Evolutionary conservation across 192 early-diverging fungal genomes (phyloP).

Genomic region (Umbelopsis ramanniana): DNA sequence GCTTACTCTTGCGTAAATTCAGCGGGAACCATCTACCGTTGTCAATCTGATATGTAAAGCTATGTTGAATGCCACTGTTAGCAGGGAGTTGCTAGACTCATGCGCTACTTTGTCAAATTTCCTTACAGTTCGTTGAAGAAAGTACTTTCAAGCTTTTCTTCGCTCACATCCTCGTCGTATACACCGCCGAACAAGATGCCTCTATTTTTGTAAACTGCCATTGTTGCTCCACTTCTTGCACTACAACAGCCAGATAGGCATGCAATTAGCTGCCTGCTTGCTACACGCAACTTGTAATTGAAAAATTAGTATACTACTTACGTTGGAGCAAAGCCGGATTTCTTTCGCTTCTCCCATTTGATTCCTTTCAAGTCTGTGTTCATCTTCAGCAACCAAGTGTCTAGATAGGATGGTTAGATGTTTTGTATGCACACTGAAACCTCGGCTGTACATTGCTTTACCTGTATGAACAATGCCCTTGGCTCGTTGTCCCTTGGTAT

Average conservation of each 20-base stretch:
- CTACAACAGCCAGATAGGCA: not conserved
- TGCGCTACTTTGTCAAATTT: not conserved
- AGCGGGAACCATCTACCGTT: conserved; percentile 66
- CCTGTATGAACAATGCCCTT: conserved; percentile 58
- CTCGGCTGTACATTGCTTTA: not conserved
- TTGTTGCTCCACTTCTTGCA: conserved; percentile 52
- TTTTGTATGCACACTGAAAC: not conserved
- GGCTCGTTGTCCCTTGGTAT: conserved; percentile 64
- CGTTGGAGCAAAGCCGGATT: conserved; percentile 48
- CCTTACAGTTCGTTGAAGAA: conserved; percentile 63
- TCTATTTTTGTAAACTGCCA: conserved; percentile 60
- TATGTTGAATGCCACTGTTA: not conserved
- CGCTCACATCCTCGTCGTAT: conserved; percentile 64
- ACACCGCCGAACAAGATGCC: conserved; percentile 70
- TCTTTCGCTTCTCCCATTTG: conserved; percentile 68
- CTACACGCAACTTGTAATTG: too few species aligned
- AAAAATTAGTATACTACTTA: conserved; percentile 14
- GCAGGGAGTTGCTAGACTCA: not conserved
- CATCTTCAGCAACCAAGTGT: conserved; percentile 63
- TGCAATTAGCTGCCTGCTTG: not conserved
- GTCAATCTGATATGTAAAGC: conserved; percentile 59
- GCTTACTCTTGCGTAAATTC: conserved; percentile 48
- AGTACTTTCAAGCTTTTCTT: conserved; percentile 62
- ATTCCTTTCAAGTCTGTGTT: conserved; percentile 55
- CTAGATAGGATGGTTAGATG: not conserved